phyloP scores from a whole-genome alignment of 495 filamentous ascomycete species.

The Hyaloscypha finlandica region DNA sequence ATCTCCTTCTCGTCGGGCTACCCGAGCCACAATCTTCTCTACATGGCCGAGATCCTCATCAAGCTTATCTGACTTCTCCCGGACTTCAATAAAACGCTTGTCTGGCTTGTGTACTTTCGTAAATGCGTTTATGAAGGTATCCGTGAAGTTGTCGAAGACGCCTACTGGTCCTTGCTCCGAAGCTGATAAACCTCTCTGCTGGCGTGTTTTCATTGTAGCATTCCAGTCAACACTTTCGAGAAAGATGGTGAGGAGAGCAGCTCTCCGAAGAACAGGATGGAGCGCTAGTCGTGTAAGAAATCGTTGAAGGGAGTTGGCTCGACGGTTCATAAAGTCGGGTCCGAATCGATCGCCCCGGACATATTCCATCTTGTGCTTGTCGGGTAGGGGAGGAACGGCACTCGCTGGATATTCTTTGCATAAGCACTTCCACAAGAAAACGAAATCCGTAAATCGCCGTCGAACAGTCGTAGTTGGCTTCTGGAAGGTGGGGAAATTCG shows the following conservation, averaged over 20 bases:
- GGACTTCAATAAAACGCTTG: slow-evolving; percentile 89
- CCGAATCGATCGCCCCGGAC: slow-evolving; percentile 95
- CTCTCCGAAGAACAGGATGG: slow-evolving; percentile 88
- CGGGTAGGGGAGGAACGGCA: slow-evolving; percentile 92
- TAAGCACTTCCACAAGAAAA: slow-evolving; percentile 92
- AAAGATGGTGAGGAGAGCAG: slow-evolving; percentile 79
- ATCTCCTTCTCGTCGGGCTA: slow-evolving; percentile 85
- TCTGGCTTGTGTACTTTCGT: slow-evolving; percentile 95
- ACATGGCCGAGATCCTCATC: slow-evolving; percentile 93
- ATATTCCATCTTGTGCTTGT: slow-evolving; percentile 99
- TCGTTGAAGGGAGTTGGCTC: slow-evolving; percentile 87
- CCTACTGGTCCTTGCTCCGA: slow-evolving; percentile 58
- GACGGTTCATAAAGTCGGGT: slow-evolving; percentile 85
- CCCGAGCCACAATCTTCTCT: slow-evolving; percentile 88
- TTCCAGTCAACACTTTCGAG: slow-evolving; percentile 96
- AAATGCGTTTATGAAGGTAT: slow-evolving; percentile 97
- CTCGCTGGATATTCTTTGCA: slow-evolving; percentile 83
- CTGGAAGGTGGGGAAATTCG: slow-evolving; percentile 90
- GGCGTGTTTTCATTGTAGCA: slow-evolving; percentile 81
- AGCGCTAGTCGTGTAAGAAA: slow-evolving; percentile 86
- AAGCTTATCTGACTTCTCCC: slow-evolving; percentile 90
- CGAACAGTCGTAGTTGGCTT: slow-evolving; percentile 74
- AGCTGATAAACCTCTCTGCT: slow-evolving; percentile 58
- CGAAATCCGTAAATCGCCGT: slow-evolving; percentile 94
- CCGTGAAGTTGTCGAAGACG: slow-evolving; percentile 90